Percentiles rank a stretch among this genome's conserved stretches.
phyloP scores from a whole-genome alignment of 441 rosid species.

The Pelargonium citronellum region DNA sequence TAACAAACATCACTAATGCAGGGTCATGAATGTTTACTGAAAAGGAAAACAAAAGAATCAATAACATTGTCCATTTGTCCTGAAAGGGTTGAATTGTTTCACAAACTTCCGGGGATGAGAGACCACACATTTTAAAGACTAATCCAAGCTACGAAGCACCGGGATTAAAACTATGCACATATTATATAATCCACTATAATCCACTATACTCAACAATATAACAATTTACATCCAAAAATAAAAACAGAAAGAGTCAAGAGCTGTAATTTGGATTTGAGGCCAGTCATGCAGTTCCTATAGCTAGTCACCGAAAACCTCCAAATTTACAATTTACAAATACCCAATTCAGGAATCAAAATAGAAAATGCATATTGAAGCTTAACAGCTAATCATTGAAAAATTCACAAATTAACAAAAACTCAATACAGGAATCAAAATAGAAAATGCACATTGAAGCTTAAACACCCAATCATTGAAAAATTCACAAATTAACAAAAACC shows the following conservation, averaged over 20 bases:
- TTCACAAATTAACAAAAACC: background rate
- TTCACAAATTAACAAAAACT: background rate
- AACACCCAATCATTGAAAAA: background rate
- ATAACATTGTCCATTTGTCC: background rate
- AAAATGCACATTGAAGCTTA: conserved; percentile 2
- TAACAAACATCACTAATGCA: too few species aligned
- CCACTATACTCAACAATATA: background rate
- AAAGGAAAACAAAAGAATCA: background rate
- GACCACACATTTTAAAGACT: background rate
- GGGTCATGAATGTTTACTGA: background rate
- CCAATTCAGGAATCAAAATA: background rate
- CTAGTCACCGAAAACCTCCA: background rate
- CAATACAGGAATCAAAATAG: background rate
- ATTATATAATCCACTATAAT: background rate
- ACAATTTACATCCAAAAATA: background rate
- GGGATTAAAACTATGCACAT: background rate
- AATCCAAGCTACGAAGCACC: background rate
- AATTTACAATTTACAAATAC: conserved; percentile 1
- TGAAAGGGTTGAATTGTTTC: background rate
- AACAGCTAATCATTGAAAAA: background rate
- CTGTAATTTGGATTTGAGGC: background rate
- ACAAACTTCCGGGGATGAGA: background rate
- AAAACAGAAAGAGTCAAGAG: background rate
- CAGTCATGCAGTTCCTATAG: background rate
- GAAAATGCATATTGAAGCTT: conserved; percentile 4